Conservation (phyloP, 352 stramenopile species). For the Phytophthora niederhauseri region DNA sequence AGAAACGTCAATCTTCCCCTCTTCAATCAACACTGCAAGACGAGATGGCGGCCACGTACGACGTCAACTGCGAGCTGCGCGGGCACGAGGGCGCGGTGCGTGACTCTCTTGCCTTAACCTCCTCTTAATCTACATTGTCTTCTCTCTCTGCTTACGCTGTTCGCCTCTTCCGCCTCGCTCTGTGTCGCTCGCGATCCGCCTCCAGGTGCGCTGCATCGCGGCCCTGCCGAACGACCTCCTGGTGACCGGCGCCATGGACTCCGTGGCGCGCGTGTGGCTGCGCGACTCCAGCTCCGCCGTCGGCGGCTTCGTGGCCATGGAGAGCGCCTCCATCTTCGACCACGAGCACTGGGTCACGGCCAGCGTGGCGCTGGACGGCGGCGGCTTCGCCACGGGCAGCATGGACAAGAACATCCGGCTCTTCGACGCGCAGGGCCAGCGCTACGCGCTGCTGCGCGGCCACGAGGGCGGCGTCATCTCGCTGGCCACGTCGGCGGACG, state of each 20-base stretch:
- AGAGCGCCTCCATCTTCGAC: slow-evolving; percentile 66
- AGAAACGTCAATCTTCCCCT: slow-evolving; percentile 17
- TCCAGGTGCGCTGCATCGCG: slow-evolving; percentile 61
- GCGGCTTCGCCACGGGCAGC: slow-evolving; percentile 72
- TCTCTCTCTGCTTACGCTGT: neutral
- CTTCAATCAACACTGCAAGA: neutral
- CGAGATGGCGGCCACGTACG: slow-evolving; percentile 29
- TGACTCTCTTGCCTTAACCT: neutral
- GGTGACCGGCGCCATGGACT: slow-evolving; percentile 84
- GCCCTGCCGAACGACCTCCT: slow-evolving; percentile 55
- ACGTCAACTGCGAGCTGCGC: slow-evolving; percentile 60
- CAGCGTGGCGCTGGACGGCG: slow-evolving; percentile 45
- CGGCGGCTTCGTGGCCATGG: slow-evolving; percentile 44
- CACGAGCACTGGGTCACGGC: slow-evolving; percentile 89
- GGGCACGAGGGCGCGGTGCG: slow-evolving; percentile 81
- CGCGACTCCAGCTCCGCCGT: slow-evolving; percentile 28
- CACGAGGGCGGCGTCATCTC: slow-evolving; percentile 85
- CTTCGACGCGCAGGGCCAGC: slow-evolving; percentile 55
- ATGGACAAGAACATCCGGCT: slow-evolving; percentile 87
- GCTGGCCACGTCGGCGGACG: slow-evolving; percentile 47
- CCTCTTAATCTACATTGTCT: slow-evolving; percentile 7
- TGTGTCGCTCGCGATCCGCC: slow-evolving; percentile 1
- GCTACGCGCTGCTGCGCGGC: slow-evolving; percentile 49
- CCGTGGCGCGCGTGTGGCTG: slow-evolving; percentile 58
- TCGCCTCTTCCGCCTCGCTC: slow-evolving; percentile 7